Evolutionary conservation across 495 filamentous ascomycete species (phyloP), one percentile per base, ranked within the genome.

Genomic region (Aspergillus leporis): DNA sequence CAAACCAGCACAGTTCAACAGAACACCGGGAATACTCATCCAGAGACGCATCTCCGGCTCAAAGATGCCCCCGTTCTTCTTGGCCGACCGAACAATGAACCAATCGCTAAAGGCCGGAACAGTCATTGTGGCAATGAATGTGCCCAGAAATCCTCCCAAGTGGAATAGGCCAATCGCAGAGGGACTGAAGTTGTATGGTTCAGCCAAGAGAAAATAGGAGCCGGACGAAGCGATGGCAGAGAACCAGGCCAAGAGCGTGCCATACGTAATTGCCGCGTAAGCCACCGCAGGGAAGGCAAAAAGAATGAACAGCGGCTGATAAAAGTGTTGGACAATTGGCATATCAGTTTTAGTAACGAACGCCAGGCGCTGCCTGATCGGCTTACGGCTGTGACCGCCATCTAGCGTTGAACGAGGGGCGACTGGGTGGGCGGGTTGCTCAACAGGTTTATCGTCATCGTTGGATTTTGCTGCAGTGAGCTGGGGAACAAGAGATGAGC

Each of bases 1-100:
- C 5, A 71, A 60, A 14, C 70, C 71, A 4, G 55, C 61, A 1
- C 68, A 66, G 3, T 63, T 59, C 2, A 70, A 28, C 1, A 69
- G 47, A 1, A 68, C 69, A 30, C 63, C 47, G 18, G 70, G 66
- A 19, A 74, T 49, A 22, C 64, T 61, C 21, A 71, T 55, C 66
- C 64, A 72, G 12, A 78, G 68, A 41, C 74, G 70, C 63, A 74
- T 72, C 56, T 79, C 77, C 0, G 75, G 66, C 58, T 81, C 77
- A 34, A 71, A 70, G 31, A 79, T 66, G 51, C 75, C 77, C 8
- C 66, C 64, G 43, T 78, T 77, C 23, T 66, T 67, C 51, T 73
- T 73, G 4, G 78, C 69, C 5, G 66, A 52, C 55, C 61, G 64
- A 9, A 78, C 46, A 38, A 74, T 70, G 13, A 56, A 67, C 61